Conservation (phyloP, 352 stramenopile species). For the Globisporangium yorkense region DNA sequence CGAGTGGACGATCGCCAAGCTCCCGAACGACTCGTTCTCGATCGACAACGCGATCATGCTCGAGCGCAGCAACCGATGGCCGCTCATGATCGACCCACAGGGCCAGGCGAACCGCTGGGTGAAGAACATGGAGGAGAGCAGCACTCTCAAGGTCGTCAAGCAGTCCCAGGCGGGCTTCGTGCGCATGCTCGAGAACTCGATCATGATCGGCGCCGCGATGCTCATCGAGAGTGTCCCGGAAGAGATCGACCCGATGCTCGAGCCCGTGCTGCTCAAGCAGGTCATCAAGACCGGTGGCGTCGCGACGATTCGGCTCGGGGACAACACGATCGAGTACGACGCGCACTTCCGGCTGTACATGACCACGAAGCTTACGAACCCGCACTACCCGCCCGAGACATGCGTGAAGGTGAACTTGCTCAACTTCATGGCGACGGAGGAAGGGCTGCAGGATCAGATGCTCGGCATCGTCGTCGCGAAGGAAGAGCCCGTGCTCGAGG, state of each 20-base stretch:
- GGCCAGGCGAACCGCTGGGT: constrained; percentile 94
- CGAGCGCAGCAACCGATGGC: constrained; percentile 88
- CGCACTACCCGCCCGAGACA: constrained; percentile 92
- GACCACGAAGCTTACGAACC: constrained; percentile 92
- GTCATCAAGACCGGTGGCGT: constrained; percentile 87
- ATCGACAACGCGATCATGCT: constrained; percentile 96
- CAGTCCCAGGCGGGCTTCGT: constrained; percentile 92
- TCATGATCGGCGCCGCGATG: constrained; percentile 91
- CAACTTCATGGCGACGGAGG: constrained; percentile 95
- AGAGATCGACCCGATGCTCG: constrained; percentile 92
- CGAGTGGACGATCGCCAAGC: constrained; percentile 92
- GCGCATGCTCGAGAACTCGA: constrained; percentile 93
- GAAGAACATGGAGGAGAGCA: constrained; percentile 91
- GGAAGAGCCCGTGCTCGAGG: constrained; percentile 90
- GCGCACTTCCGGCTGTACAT: constrained; percentile 92
- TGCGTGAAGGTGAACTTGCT: constrained; percentile 96
- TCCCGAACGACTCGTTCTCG: constrained; percentile 93
- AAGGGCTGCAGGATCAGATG: constrained; percentile 95
- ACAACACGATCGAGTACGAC: constrained; percentile 94
- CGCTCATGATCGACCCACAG: constrained; percentile 96
- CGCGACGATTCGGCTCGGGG: constrained; percentile 88
- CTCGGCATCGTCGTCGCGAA: constrained; percentile 92
- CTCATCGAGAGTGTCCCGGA: constrained; percentile 94
- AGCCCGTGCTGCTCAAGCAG: constrained; percentile 92
- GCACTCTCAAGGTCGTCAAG: constrained; percentile 91